A percentile compares a stretch with the other conserved stretches of the same genome.
phyloP scores from a whole-genome alignment of 169 alveolate genomes.

The Ichthyophthirius multifiliis region DNA sequence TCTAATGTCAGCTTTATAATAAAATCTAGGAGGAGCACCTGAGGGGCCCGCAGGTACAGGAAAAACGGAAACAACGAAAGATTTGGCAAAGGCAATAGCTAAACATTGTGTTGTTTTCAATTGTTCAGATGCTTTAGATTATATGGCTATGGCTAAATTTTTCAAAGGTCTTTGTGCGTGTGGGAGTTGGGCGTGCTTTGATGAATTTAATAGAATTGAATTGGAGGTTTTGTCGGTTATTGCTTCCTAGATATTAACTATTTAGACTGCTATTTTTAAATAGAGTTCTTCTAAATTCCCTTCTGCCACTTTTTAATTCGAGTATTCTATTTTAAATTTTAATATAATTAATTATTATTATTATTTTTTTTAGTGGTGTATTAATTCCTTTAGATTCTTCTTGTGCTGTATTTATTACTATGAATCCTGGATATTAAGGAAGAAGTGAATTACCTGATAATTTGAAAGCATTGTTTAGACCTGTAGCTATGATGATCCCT shows the following conservation, averaged over 20 bases:
- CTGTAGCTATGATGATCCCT: constrained; percentile 86
- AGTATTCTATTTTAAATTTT: neutral
- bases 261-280: constrained; percentile 45
- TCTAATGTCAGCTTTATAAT: constrained; percentile 65
- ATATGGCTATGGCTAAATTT: constrained; percentile 69
- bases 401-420: constrained; percentile 83
- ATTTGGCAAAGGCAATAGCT: constrained; percentile 73
- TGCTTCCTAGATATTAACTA: constrained; percentile 61
- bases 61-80: constrained; percentile 78
- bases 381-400: constrained; percentile 72
- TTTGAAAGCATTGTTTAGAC: constrained; percentile 71
- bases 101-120: constrained; percentile 74
- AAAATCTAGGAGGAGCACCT: constrained; percentile 81
- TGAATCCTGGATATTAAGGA: constrained; percentile 85
- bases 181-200: constrained; percentile 81
- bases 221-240: constrained; percentile 78
- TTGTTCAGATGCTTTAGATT: constrained; percentile 68
- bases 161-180: constrained; percentile 75
- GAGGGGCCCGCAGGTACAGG: constrained; percentile 86
- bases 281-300: constrained; percentile 32
- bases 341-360: neutral
- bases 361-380: constrained; percentile 34
- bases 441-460: constrained; percentile 71
- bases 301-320: constrained; percentile 66
- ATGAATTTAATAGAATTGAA: constrained; percentile 82